Evolutionary conservation across 164 flowering plant genomes (phyloP), one percentile per base, ranked within the genome.

Genomic region (Piper betle): DNA sequence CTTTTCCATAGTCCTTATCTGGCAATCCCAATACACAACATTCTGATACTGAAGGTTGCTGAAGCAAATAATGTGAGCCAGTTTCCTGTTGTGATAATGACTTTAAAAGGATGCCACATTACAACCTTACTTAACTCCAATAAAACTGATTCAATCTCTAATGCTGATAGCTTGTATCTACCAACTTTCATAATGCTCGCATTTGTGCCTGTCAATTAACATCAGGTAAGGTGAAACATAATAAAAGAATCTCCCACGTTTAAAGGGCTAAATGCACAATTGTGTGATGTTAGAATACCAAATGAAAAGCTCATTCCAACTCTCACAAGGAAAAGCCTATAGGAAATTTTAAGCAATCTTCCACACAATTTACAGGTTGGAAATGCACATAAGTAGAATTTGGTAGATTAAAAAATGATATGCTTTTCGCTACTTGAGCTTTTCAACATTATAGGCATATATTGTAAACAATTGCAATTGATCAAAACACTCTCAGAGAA

Each of bases 181-280:
- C 96, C 97, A 62, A 91, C 97, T 74, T 94, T 94, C 94, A 91
- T 82, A 38, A 94, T 91, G 72, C 88, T 96, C 55, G 99, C 99
- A 79, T 82, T 94, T 39, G 87, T 88, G 59, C 99, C 96, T 93
- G 78, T 62, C 55, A 58, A 46, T 46, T 46, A 46, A 0, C 3
- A 46, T 12, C 15, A 3, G 11, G 6, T 46, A 46, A 46, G 15
- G 6, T 15, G 15, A 46, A 46, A 10, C 3, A 46, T 25, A 25
- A 25, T 25, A 25, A 25, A 25, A 25, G 15, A 12, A 46, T 46
- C 50, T 46, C 10, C 50, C 10, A 46, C 11, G 15, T 10, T 46
- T 46, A 46, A 46, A 46, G 3, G 10, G 10, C 15, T 46, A 46
- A 46, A 10, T 10, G 15, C 11, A 11, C 11, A 42, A 42, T 6